Evolutionary conservation across 2,329 filamentous ascomycete genomes (phyloP), one percentile per base, ranked within the genome.

Genomic region (Passalora sequoiae): DNA sequence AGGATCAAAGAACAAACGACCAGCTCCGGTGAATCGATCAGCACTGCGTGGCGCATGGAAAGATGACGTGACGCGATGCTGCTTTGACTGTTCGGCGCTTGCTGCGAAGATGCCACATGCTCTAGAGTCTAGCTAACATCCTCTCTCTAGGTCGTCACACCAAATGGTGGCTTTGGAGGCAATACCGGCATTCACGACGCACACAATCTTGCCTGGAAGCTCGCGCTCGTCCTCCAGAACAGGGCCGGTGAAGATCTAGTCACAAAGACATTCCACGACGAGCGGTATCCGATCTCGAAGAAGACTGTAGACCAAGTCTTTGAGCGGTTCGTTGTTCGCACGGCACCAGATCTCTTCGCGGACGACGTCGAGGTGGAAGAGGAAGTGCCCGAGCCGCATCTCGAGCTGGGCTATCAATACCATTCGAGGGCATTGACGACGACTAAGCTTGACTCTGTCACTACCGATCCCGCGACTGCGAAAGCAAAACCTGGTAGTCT

Each of bases 311-410:
- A 41, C 20, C 38, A 46, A n/a, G 43, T 38, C 13, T 46, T 42
- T 25, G 43, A 29, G 16, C 19, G 57, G 74, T 51, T 71, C 4
- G 72, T 75, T 44, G n/a, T 63, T 77, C 37, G 67, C 77, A 38
- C 20, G 20, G 20, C 69, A 76, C 3, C 76, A 77, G 8, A 82
- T 81, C 56, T 67, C 77, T 48, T 71, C 71, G 4, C 69, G 1
- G 38, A 50, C 1, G 75, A 69, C 2, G 58, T 57, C 10, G 51
- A 51, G 25, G 19, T 52, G 8, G 43, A 42, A 16, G 55, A 60
- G 28, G 58, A 60, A 43, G 48, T 50, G 33, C 40, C 40, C 4
- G 50, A 47, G 6, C 43, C 35, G n/a, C 42, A 44, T 21, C 21
- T 44, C 8, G 42, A 44, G 28, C 36, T 44, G n/a, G 36, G 35